A percentile compares a stretch with the other conserved stretches of the same genome.
These are phyloP conservation scores for Bipolaris gigantea DNA, from an alignment of 2,329 filamentous ascomycete species.

Conservation along the genomic window DNA sequence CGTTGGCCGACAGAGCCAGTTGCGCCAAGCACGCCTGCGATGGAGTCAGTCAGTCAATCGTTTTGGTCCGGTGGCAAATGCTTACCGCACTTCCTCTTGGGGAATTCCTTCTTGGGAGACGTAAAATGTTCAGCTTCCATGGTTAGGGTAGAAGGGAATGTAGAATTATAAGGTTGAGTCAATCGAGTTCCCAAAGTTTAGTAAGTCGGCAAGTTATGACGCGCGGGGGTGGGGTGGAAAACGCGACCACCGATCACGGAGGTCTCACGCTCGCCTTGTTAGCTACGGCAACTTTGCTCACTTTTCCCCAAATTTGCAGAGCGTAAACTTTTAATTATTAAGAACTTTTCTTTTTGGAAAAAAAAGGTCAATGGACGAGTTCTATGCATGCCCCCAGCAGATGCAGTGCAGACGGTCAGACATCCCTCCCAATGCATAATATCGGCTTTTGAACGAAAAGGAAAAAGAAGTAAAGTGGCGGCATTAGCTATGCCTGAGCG, in stretches of 20 bases:
- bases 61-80: constrained; percentile 41
- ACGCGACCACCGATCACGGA: constrained; percentile 33
- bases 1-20: constrained; percentile 94
- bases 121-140: constrained; percentile 53
- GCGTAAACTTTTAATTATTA: not conserved
- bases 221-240: constrained; percentile 29
- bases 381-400: constrained; percentile 1
- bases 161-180: constrained; percentile 22
- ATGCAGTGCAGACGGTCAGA: constrained; percentile 20
- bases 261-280: constrained; percentile 1
- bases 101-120: constrained; percentile 46
- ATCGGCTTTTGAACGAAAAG: not conserved
- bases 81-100: constrained; percentile 57
- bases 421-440: constrained; percentile 25
- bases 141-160: constrained; percentile 22
- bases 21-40: constrained; percentile 72
- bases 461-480: not conserved
- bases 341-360: not conserved
- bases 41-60: constrained; percentile 14
- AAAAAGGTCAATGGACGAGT: not conserved
- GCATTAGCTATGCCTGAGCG: constrained; percentile 23
- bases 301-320: not conserved
- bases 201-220: constrained; percentile 24
- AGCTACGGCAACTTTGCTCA: not conserved
- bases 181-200: constrained; percentile 24